Evolutionary conservation across 1,139 yeast genomes (phyloP).

Genomic region (Geotrichum phurueaensis): DNA sequence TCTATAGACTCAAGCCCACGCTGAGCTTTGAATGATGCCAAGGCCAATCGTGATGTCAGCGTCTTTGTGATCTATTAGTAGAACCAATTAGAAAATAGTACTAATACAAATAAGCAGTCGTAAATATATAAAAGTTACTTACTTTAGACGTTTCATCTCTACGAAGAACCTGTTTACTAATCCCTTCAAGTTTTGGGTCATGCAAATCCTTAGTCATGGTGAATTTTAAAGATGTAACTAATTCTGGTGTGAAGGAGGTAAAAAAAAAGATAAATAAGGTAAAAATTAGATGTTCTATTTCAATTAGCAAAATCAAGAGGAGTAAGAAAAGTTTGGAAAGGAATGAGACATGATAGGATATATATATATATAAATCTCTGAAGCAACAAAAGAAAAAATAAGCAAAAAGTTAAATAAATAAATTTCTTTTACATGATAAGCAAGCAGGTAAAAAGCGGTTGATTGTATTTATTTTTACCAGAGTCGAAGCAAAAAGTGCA

Average conservation of each 20-base stretch:
- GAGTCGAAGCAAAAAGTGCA: too few species aligned
- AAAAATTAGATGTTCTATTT: not conserved
- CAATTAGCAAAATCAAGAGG: not conserved
- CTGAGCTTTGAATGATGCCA: conserved; percentile 39
- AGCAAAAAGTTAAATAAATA: not conserved
- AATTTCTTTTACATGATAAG: too few species aligned
- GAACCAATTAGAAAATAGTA: conserved; percentile 4
- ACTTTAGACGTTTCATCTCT: conserved; percentile 39
- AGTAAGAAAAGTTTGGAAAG: not conserved
- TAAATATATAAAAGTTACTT: conserved; percentile 9
- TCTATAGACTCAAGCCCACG: conserved; percentile 39
- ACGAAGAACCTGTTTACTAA: conserved; percentile 29
- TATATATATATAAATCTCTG: not conserved
- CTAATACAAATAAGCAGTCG: not conserved
- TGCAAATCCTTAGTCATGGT: not conserved
- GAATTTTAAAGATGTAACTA: not conserved
- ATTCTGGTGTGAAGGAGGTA: not conserved
- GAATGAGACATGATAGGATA: not conserved
- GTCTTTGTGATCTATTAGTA: conserved; percentile 34
- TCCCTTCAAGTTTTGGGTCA: conserved; percentile 11
- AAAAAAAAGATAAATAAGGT: not conserved
- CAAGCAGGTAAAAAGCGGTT: too few species aligned
- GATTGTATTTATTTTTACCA: too few species aligned
- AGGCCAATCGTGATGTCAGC: conserved; percentile 38
- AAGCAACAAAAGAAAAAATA: not conserved